Base-by-base conservation (phyloP, 495 filamentous ascomycete genomes). In the Aspergillus sclerotioniger region DNA sequence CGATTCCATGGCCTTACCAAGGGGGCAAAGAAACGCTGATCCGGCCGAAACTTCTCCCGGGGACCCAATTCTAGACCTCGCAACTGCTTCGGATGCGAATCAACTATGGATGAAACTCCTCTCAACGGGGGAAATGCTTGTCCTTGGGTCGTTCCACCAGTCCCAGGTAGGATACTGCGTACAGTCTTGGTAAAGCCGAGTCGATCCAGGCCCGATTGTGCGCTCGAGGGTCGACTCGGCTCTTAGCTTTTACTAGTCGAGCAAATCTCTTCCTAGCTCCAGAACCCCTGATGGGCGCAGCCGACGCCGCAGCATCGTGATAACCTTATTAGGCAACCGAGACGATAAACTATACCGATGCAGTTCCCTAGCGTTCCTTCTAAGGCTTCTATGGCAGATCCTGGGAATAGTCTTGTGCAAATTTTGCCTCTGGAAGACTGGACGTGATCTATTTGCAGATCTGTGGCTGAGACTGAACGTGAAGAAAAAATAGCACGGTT, bases 291-390 rank as follows among this genome's bases (percentile, higher is more conserved):
- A 41, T 41, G 37, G 37, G 25, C 47, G 13, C 25, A 50, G 25
- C 47, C 47, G 15, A 15, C 2, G 44, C 44, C 44, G 44, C 44
- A 46, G 16, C 16, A 19, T 50, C 47, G 31, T 25, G 47, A 50
- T 50, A 50, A 50, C 47, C 47, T 50, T 50, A 32, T 16, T 50
- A 50, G 47, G 47, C 29, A 50, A 32, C n/a, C 25, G 47, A 50
- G 47, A 50, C 47, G 47, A 50, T 16, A 8, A n/a, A 25, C 46
- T 49, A 49, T 50, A 25, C 47, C 47, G 47, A 4, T n/a, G 9
- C 12, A n/a, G 5, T 41, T 41, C 5, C 37, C 13, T 41, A 41
- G 37, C 37, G 37, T n/a, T 41, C 9, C 5, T 6, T 41, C n/a
- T n/a, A 6, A 3, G 37, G 12, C 5, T 6, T 41, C n/a, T n/a